Percentiles rank a stretch among this genome's conserved stretches.
These are phyloP conservation scores for Waltergamsia citrina DNA, from an alignment of 2,329 filamentous ascomycete species.

Conservation along the genomic window DNA sequence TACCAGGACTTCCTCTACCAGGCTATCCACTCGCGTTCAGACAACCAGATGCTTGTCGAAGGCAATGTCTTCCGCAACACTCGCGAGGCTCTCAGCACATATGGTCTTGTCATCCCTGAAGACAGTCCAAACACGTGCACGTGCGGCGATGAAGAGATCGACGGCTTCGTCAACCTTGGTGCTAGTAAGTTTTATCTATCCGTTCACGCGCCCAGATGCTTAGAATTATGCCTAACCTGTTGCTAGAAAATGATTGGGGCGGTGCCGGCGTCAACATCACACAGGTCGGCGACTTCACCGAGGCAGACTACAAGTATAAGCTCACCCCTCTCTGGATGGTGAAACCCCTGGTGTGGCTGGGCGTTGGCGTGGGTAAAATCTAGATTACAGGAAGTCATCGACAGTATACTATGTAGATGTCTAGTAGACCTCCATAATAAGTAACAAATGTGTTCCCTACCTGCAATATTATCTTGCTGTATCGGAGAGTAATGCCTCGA, in stretches of 20 bases:
- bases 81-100: slow-evolving; percentile 39
- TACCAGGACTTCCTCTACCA: slow-evolving; percentile 37
- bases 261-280: slow-evolving; percentile 39
- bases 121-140: slow-evolving; percentile 43
- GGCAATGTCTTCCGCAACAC: slow-evolving; percentile 38
- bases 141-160: slow-evolving; percentile 42
- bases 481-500: too few relatives aligned
- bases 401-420: too few relatives aligned
- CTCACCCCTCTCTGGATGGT: slow-evolving; percentile 35
- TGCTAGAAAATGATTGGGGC: slow-evolving; percentile 34
- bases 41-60: slow-evolving; percentile 39
- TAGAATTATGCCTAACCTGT: neutral
- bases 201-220: fast-evolving
- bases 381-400: too few relatives aligned
- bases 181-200: slow-evolving; percentile 27
- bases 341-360: slow-evolving; percentile 27
- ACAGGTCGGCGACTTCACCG: slow-evolving; percentile 35
- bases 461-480: too few relatives aligned
- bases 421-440: too few relatives aligned
- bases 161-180: slow-evolving; percentile 44
- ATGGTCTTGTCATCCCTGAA: slow-evolving; percentile 43
- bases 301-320: slow-evolving; percentile 37
- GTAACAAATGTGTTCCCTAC: too few relatives aligned
- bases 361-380: slow-evolving; percentile 35
- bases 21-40: slow-evolving; percentile 36